Conservation (phyloP, 2,329 filamentous ascomycete species). For the Aspergillus pseudoviridinutans region DNA sequence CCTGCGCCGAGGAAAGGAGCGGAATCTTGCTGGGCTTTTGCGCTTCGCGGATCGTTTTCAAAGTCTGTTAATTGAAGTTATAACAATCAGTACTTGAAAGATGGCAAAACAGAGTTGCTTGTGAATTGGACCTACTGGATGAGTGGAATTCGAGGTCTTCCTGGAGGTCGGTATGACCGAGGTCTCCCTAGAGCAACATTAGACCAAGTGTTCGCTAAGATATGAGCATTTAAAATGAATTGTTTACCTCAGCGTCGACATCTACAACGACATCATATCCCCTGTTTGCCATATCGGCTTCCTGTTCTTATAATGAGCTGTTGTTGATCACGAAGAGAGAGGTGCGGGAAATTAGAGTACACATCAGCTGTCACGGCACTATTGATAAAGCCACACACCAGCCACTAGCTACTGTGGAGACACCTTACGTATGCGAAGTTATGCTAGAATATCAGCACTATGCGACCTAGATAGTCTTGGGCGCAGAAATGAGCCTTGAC, state of each 20-base stretch:
- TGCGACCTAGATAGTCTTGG: slow-evolving; percentile 81
- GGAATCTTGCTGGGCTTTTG: slow-evolving; percentile 46
- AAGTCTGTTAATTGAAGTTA: slow-evolving; percentile 54
- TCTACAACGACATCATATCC: slow-evolving; percentile 98
- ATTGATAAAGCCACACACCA: slow-evolving; percentile 25
- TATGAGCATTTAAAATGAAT: neutral
- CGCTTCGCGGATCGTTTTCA: slow-evolving; percentile 54
- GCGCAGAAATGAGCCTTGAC: neutral
- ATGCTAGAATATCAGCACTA: slow-evolving; percentile 76
- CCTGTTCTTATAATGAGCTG: slow-evolving; percentile 11
- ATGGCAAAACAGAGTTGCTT: neutral
- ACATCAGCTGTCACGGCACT: slow-evolving; percentile 25
- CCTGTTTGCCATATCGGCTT: slow-evolving; percentile 65
- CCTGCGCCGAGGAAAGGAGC: slow-evolving; percentile 49
- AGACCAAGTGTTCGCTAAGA: slow-evolving; percentile 3
- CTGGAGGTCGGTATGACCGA: slow-evolving; percentile 96
- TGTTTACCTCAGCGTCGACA: slow-evolving; percentile 81
- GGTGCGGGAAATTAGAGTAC: slow-evolving; percentile 27
- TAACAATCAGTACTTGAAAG: neutral
- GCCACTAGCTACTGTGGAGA: slow-evolving; percentile 20
- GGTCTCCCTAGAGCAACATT: slow-evolving; percentile 66
- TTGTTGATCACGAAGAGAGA: slow-evolving; percentile 9
- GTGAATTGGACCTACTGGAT: slow-evolving; percentile 55
- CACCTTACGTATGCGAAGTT: neutral
- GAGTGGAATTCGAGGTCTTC: slow-evolving; percentile 99